A percentile compares a stretch with the other conserved stretches of the same genome.
Conservation (phyloP, 148 eudicot genomes). For the Amaranthus palmeri region DNA sequence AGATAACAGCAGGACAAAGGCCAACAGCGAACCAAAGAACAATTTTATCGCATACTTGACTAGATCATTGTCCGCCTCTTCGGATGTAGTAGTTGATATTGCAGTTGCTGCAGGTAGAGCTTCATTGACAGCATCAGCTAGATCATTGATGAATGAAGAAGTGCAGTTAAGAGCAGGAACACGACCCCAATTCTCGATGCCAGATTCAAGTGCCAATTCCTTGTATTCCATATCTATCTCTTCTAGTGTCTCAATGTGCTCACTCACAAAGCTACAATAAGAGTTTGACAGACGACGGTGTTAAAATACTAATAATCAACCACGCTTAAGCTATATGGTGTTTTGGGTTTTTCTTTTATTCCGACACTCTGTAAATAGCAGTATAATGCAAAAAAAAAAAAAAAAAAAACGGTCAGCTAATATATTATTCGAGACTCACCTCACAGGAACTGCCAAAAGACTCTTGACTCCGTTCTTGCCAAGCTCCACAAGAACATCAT, state of each 20-base stretch:
- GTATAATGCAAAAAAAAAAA: background rate
- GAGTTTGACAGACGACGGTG: background rate
- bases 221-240: constrained; percentile 98
- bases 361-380: background rate
- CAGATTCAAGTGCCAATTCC: constrained; percentile 84
- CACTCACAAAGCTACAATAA: constrained; percentile 78
- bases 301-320: constrained; percentile 7
- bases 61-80: constrained; percentile 42
- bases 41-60: constrained; percentile 45
- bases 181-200: constrained; percentile 93
- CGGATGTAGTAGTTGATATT: constrained; percentile 31
- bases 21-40: constrained; percentile 77
- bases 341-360: background rate
- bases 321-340: background rate
- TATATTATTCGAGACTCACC: constrained; percentile 37
- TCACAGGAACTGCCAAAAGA: constrained; percentile 92
- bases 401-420: background rate
- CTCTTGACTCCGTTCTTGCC: constrained; percentile 84
- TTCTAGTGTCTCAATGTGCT: constrained; percentile 96
- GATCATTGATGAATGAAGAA: constrained; percentile 68
- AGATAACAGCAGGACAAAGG: constrained; percentile 70
- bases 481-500: constrained; percentile 96
- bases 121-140: constrained; percentile 93
- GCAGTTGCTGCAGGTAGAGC: constrained; percentile 78
- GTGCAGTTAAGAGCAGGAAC: constrained; percentile 98